These are phyloP conservation scores for Cordyceps militaris DNA, from an alignment of 2,329 filamentous ascomycete genomes.

Conservation along the genomic window DNA sequence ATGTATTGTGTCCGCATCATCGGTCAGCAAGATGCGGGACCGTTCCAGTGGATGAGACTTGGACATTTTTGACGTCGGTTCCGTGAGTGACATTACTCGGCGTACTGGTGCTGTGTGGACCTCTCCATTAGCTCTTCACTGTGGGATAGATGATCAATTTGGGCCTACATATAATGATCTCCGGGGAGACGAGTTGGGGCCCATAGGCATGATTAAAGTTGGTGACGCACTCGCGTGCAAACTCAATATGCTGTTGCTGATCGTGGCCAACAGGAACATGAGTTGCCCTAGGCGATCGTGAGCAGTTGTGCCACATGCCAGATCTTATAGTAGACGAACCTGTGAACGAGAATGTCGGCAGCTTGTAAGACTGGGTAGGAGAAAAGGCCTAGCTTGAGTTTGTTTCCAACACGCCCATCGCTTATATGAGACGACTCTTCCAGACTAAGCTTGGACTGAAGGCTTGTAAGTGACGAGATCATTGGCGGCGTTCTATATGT, in stretches of 20 bases:
- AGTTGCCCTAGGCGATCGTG: conserved; percentile 54
- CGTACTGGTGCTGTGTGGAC: conserved; percentile 58
- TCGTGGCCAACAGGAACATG: conserved; percentile 97
- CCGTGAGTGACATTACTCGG: conserved; percentile 81
- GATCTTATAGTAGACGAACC: conserved; percentile 34
- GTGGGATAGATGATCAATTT: background rate
- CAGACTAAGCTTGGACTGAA: conserved; percentile 65
- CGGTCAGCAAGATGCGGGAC: conserved; percentile 78
- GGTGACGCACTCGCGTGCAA: conserved; percentile 75
- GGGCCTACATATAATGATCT: conserved; percentile 62
- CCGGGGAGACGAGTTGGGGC: conserved; percentile 55
- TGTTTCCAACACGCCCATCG: conserved; percentile 49
- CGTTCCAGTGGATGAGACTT: conserved; percentile 69
- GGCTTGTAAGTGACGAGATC: background rate
- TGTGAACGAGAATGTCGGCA: conserved; percentile 84
- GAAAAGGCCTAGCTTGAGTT: conserved; percentile 80
- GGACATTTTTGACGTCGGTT: conserved; percentile 83
- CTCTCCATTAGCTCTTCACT: background rate
- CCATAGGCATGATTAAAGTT: conserved; percentile 78
- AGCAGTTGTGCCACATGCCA: background rate
- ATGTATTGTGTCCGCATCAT: conserved; percentile 55
- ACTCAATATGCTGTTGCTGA: conserved; percentile 89
- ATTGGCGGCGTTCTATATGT: background rate
- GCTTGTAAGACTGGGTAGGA: conserved; percentile 95
- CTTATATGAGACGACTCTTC: conserved; percentile 50